Evolutionary conservation across 495 filamentous ascomycete genomes (phyloP), one percentile per base, ranked within the genome.

Genomic region (Penicillium simplicissimum): DNA sequence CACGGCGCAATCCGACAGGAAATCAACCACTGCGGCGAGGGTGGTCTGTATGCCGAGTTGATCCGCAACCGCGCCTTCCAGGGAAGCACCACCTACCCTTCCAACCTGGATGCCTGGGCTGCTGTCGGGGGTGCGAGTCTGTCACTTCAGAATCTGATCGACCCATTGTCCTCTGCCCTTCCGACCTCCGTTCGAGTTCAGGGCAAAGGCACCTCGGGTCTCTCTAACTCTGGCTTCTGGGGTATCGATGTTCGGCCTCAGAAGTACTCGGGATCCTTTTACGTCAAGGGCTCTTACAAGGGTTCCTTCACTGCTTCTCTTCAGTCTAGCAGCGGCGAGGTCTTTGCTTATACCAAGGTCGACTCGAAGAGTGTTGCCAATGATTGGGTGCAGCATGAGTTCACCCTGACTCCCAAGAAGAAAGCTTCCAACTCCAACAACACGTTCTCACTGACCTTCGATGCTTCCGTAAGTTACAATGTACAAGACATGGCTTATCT

Each of bases 21-120:
- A 68, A 89, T 89, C 73, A 88, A 90, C 69, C 84, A 92, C 67
- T 88, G 84, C 11, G 89, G 88, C 19, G 89, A 92, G 67, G 90
- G 90, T 23, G 90, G 90, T 38, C 81, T 92, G 52, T 91, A 92
- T 65, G 90, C 87, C 36, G 88, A 92, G 66, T 69, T 92, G 34
- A 86, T 92, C 55, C 78, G 79, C 52, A 92, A 93, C 69, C 78
- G 87, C 54, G 90, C 88, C 15, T 91, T 93, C 66, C 85, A 88
- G 67, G 84, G 84, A 0, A 78, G 74, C 28, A 71, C 60, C 0
- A 69, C 69, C n/a, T 81, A 73, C 25, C 79, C 69, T 8, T 71
- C 79, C 5, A 78, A 71, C 15, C 71, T 88, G 35, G 78, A 81
- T 21, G 80, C 69, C 4, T 90, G 86, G 83, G 68, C 75, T 17